phyloP scores from a whole-genome alignment of 352 stramenopile genomes.

The Elongisporangium prolatum region DNA sequence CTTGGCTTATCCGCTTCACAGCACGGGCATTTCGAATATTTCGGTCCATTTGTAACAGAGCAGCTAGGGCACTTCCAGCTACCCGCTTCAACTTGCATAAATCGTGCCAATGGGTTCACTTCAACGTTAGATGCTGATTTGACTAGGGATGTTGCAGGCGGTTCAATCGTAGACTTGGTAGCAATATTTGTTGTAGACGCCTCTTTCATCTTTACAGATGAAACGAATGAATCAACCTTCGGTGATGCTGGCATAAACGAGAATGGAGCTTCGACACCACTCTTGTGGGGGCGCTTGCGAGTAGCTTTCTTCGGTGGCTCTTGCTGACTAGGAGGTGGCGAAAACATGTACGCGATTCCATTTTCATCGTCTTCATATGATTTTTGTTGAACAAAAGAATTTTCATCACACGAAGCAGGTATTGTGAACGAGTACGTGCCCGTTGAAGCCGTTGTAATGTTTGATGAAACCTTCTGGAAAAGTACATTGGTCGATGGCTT shows the following conservation, averaged over 20 bases:
- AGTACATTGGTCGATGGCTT: neutral
- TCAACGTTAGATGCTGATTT: slow-evolving; percentile 11
- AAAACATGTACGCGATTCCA: slow-evolving; percentile 57
- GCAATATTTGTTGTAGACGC: slow-evolving; percentile 15
- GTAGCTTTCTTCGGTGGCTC: slow-evolving; percentile 50
- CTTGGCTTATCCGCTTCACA: slow-evolving; percentile 62
- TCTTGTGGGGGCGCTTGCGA: slow-evolving; percentile 17
- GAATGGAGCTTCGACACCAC: slow-evolving; percentile 35
- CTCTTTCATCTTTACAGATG: slow-evolving; percentile 18
- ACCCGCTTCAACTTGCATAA: slow-evolving; percentile 58
- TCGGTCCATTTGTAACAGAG: slow-evolving; percentile 56
- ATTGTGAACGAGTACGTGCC: slow-evolving; percentile 55
- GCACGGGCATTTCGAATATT: slow-evolving; percentile 68
- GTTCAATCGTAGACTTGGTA: slow-evolving; percentile 10
- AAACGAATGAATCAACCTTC: slow-evolving; percentile 39
- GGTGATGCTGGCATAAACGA: slow-evolving; percentile 63
- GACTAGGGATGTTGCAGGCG: slow-evolving; percentile 6
- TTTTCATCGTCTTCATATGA: slow-evolving; percentile 32
- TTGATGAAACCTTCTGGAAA: neutral
- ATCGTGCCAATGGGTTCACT: slow-evolving; percentile 54
- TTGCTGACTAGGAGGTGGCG: slow-evolving; percentile 41
- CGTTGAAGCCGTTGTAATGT: slow-evolving; percentile 6
- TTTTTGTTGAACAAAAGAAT: slow-evolving; percentile 6
- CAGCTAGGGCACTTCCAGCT: slow-evolving; percentile 84
- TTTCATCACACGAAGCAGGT: slow-evolving; percentile 15